These are phyloP conservation scores for Biancaea sappan DNA, from an alignment of 306 rosid species.

Conservation along the genomic window DNA sequence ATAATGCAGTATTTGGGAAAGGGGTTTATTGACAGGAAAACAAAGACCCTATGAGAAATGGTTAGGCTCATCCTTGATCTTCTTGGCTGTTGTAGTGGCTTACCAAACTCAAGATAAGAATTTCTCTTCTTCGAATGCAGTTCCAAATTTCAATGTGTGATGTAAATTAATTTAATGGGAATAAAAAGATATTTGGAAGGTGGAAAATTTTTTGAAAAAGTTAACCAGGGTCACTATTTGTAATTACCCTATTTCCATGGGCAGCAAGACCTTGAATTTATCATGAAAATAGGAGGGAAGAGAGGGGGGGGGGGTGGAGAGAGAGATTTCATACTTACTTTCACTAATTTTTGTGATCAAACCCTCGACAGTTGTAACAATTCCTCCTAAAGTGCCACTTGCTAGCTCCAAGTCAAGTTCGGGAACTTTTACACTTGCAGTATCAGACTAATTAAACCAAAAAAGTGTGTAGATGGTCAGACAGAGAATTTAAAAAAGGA, in stretches of 20 bases:
- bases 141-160: background rate
- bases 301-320: background rate
- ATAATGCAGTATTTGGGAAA: background rate
- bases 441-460: constrained; percentile 48
- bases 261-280: background rate
- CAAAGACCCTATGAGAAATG: background rate
- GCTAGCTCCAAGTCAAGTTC: constrained; percentile 86
- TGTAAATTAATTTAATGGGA: constrained; percentile 9
- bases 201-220: background rate
- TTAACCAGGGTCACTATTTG: background rate
- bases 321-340: constrained; percentile 41
- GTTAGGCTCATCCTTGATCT: background rate
- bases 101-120: background rate
- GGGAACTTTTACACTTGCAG: constrained; percentile 54
- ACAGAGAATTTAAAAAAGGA: background rate
- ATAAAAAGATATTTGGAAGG: background rate
- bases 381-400: constrained; percentile 55
- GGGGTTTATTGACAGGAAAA: background rate
- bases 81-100: background rate
- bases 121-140: background rate
- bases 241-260: background rate
- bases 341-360: constrained; percentile 52
- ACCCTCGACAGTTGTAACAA: constrained; percentile 83
- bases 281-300: background rate
- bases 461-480: constrained; percentile 7